Conservation (phyloP, 1,139 yeast species). For the Yamadazyma diospyri region DNA sequence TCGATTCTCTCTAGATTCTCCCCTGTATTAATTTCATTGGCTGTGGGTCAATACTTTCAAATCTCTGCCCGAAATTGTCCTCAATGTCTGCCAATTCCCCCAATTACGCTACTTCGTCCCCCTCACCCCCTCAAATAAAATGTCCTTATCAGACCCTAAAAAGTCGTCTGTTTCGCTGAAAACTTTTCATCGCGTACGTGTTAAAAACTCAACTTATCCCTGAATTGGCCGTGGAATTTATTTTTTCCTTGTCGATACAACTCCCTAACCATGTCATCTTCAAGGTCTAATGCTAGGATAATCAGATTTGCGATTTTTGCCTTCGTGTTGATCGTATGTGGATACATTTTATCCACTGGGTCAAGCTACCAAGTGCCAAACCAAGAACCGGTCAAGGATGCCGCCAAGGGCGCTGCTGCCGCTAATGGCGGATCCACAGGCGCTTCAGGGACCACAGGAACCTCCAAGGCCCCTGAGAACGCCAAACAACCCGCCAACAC, state of each 20-base stretch:
- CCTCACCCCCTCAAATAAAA: too few relatives aligned
- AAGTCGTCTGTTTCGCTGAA: slow-evolving; percentile 1
- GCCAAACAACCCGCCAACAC: slow-evolving; percentile 7
- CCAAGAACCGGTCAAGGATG: neutral
- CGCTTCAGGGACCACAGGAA: slow-evolving; percentile 1
- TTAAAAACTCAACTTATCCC: too few relatives aligned
- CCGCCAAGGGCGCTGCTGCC: slow-evolving; percentile 3
- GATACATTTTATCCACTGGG: slow-evolving; percentile 59
- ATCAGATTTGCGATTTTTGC: slow-evolving; percentile 62
- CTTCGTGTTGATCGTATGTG: slow-evolving; percentile 51
- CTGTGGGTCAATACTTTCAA: too few relatives aligned
- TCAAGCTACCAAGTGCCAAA: slow-evolving; percentile 28
- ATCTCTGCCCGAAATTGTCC: too few relatives aligned
- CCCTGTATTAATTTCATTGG: too few relatives aligned
- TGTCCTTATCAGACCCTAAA: slow-evolving; percentile 3
- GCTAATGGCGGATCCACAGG: slow-evolving; percentile 7
- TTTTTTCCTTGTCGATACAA: slow-evolving; percentile 1
- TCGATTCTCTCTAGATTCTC: too few relatives aligned
- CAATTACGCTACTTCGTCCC: too few relatives aligned
- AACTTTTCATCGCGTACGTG: slow-evolving; percentile 5
- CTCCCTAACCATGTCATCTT: slow-evolving; percentile 12
- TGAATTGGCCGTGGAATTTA: slow-evolving; percentile 2
- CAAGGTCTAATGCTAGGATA: slow-evolving; percentile 61
- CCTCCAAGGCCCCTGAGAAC: slow-evolving; percentile 9
- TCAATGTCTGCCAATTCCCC: too few relatives aligned